Conservation (phyloP, 495 filamentous ascomycete genomes). For the Aspergillus asperescens region DNA sequence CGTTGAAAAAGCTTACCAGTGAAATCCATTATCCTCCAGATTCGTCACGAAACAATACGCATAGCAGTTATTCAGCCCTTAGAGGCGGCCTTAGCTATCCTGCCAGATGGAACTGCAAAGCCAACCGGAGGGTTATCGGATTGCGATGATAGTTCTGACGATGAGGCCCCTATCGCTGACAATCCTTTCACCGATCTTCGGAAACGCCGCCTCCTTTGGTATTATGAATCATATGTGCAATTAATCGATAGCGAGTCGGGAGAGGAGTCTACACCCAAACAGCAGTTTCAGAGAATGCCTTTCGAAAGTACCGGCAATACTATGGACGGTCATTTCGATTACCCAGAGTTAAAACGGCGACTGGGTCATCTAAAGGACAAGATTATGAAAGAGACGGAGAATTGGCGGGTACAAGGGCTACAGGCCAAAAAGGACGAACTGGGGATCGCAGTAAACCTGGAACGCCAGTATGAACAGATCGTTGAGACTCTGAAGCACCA, state of each 20-base stretch:
- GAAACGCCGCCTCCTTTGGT: conserved; percentile 94
- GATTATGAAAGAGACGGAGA: conserved; percentile 64
- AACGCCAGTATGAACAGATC: conserved; percentile 80
- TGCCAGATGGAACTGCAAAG: conserved; percentile 43
- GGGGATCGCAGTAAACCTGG: conserved; percentile 72
- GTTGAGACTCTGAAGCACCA: conserved; percentile 64
- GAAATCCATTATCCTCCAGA: conserved; percentile 44
- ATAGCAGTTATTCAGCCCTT: conserved; percentile 81
- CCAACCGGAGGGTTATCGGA: conserved; percentile 17
- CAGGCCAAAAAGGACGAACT: conserved; percentile 58
- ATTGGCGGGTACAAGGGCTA: conserved; percentile 67
- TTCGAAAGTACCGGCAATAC: conserved; percentile 75
- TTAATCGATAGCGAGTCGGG: conserved; percentile 53
- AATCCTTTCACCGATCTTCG: conserved; percentile 82
- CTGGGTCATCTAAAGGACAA: conserved; percentile 58
- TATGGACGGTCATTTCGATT: conserved; percentile 88
- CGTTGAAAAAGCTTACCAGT: neutral
- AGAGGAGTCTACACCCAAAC: conserved; percentile 46
- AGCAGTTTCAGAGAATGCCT: conserved; percentile 68
- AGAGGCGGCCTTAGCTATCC: conserved; percentile 69
- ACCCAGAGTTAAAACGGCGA: conserved; percentile 64
- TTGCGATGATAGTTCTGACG: conserved; percentile 39
- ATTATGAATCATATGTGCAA: conserved; percentile 77
- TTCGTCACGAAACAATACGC: conserved; percentile 84
- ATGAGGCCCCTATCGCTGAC: conserved; percentile 37